These are phyloP conservation scores for Fistulinella prunicolor DNA, from an alignment of 768 basidiomycete genomes.

Conservation along the genomic window DNA sequence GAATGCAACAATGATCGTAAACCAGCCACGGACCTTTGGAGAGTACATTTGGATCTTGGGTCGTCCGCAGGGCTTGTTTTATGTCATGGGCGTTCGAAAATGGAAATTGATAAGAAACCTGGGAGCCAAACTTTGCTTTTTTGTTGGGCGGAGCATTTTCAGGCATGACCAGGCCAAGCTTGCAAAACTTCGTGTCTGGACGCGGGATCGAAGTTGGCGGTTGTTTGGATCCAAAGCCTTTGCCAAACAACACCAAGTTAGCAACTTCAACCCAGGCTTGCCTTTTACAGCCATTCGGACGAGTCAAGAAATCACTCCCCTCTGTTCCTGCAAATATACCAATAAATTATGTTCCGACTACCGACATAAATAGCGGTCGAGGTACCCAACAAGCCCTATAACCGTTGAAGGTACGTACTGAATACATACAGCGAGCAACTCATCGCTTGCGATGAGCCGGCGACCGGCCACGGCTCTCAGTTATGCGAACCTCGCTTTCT, in stretches of 20 bases:
- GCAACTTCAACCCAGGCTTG: too few relatives aligned
- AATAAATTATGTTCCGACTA: too few relatives aligned
- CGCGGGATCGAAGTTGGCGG: neutral
- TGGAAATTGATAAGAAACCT: conserved; percentile 5
- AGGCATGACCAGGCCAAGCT: conserved; percentile 13
- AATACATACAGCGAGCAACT: too few relatives aligned
- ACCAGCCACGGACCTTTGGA: conserved; percentile 22
- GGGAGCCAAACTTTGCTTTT: conserved; percentile 19
- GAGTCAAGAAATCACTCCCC: too few relatives aligned
- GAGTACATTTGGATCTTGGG: conserved; percentile 12
- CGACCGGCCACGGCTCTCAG: too few relatives aligned
- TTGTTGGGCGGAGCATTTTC: conserved; percentile 18
- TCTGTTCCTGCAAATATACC: too few relatives aligned
- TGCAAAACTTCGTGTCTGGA: neutral
- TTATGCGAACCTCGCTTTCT: too few relatives aligned
- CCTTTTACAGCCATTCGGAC: too few relatives aligned
- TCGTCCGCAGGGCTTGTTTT: conserved; percentile 12
- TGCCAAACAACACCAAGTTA: conserved; percentile 21
- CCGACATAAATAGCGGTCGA: too few relatives aligned
- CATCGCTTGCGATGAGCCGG: too few relatives aligned
- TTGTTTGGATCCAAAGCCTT: conserved; percentile 28
- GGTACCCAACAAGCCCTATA: too few relatives aligned
- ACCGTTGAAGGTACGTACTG: too few relatives aligned
- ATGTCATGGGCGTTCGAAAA: conserved; percentile 26
- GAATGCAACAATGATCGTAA: neutral